phyloP scores from a whole-genome alignment of 306 rosid species.

The Quercus dentata region DNA sequence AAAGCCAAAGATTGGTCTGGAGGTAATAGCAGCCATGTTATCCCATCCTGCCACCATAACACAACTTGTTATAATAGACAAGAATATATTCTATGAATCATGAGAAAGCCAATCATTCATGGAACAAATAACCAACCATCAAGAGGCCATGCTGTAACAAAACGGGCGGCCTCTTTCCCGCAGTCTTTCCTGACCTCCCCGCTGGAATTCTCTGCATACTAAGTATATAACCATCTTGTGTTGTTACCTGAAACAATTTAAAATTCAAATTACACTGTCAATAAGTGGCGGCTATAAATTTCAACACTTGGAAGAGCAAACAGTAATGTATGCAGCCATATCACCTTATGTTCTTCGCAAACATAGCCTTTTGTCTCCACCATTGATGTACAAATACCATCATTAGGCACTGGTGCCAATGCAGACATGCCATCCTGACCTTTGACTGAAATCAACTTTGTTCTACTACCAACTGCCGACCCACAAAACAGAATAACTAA shows the following conservation, averaged over 20 bases:
- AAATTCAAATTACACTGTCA: background rate
- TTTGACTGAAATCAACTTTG: background rate
- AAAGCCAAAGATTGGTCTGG: slow-evolving; percentile 62
- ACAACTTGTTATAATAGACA: background rate
- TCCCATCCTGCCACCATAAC: slow-evolving; percentile 51
- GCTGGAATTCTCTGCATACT: slow-evolving; percentile 59
- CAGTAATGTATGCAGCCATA: slow-evolving; percentile 2
- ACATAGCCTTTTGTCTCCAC: slow-evolving; percentile 55
- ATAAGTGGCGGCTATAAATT: background rate
- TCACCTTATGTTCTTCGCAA: slow-evolving; percentile 65
- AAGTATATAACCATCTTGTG: slow-evolving; percentile 69
- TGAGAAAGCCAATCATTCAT: background rate
- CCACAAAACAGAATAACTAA: slow-evolving; percentile 17
- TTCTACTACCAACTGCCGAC: slow-evolving; percentile 15
- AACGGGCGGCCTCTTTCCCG: slow-evolving; percentile 42
- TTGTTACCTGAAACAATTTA: slow-evolving; percentile 51
- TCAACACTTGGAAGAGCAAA: slow-evolving; percentile 15
- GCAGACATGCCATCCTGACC: slow-evolving; percentile 4
- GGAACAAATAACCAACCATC: slow-evolving; percentile 45
- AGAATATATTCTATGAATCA: background rate
- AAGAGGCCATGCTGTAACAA: slow-evolving; percentile 73
- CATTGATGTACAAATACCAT: slow-evolving; percentile 56
- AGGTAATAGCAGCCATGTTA: slow-evolving; percentile 78
- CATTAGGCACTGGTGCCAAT: background rate
- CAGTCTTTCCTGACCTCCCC: slow-evolving; percentile 29